Percentiles rank a stretch among this genome's conserved stretches.
phyloP scores from a whole-genome alignment of 1,284 basidiomycete genomes.

The Sporisorium scitamineum region DNA sequence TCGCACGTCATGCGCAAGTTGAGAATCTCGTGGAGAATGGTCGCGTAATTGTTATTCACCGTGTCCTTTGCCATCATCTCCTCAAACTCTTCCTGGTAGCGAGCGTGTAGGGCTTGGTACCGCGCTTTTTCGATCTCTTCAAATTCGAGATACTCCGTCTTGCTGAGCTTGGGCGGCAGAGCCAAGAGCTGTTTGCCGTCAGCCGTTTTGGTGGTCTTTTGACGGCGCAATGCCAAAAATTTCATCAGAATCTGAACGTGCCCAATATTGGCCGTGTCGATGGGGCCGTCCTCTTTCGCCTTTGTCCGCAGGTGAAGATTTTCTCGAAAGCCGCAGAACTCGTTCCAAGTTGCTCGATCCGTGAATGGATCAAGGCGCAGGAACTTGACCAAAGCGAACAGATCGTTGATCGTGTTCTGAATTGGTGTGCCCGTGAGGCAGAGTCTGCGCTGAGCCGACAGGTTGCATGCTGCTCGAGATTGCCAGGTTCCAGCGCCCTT shows the following conservation, averaged over 20 bases:
- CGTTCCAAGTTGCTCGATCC: slow-evolving; percentile 91
- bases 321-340: slow-evolving; percentile 89
- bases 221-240: slow-evolving; percentile 92
- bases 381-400: slow-evolving; percentile 96
- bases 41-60: slow-evolving; percentile 93
- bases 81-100: slow-evolving; percentile 89
- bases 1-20: slow-evolving; percentile 93
- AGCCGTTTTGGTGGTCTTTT: slow-evolving; percentile 86
- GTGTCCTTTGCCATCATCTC: slow-evolving; percentile 88
- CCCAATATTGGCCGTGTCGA: slow-evolving; percentile 86
- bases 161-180: slow-evolving; percentile 84
- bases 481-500: slow-evolving; percentile 95
- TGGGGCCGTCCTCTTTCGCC: slow-evolving; percentile 47
- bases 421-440: slow-evolving; percentile 97
- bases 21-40: slow-evolving; percentile 85
- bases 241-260: slow-evolving; percentile 98
- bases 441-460: slow-evolving; percentile 90
- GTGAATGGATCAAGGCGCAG: slow-evolving; percentile 90
- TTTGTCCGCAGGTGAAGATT: slow-evolving; percentile 71
- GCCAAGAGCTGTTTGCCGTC: slow-evolving; percentile 86
- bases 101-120: slow-evolving; percentile 87
- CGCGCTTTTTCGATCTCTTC: slow-evolving; percentile 83
- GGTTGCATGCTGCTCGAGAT: slow-evolving; percentile 92
- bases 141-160: slow-evolving; percentile 86
- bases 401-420: slow-evolving; percentile 98